A percentile compares a stretch with the other conserved stretches of the same genome.
These are phyloP conservation scores for Flammula alnicola DNA, from an alignment of 1,284 basidiomycete genomes.

Conservation along the genomic window DNA sequence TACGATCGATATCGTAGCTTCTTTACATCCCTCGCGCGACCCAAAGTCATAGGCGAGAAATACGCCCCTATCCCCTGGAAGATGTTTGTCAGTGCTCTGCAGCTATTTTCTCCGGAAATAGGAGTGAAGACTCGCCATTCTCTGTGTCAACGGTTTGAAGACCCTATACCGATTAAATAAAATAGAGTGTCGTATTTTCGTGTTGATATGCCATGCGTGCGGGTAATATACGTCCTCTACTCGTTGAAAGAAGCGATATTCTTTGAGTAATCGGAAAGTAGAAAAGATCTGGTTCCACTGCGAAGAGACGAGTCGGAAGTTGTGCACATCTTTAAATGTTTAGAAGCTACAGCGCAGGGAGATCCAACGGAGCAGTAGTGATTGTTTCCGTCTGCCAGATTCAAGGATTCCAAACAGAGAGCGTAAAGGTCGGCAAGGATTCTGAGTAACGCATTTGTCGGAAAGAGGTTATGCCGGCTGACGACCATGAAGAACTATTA, in stretches of 20 bases:
- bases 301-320: background rate
- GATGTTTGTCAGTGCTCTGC: background rate
- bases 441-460: too few relatives aligned
- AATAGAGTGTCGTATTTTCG: conserved; percentile 26
- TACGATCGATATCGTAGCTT: conserved; percentile 25
- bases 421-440: too few relatives aligned
- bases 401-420: too few relatives aligned
- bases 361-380: conserved; percentile 10
- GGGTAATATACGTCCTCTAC: conserved; percentile 15
- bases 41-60: conserved; percentile 33
- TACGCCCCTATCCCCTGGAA: conserved; percentile 29
- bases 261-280: background rate
- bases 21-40: conserved; percentile 24
- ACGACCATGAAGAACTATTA: too few relatives aligned
- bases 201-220: conserved; percentile 33
- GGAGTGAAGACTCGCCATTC: conserved; percentile 21
- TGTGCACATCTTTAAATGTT: background rate
- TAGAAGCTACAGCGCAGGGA: background rate
- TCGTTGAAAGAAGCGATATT: background rate
- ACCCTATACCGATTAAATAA: conserved; percentile 30
- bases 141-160: conserved; percentile 30
- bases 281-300: conserved; percentile 4
- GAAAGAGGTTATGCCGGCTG: too few relatives aligned
- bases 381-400: background rate
- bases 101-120: too few relatives aligned